A percentile compares a stretch with the other conserved stretches of the same genome.
These are phyloP conservation scores for Plasmodium knowlesi DNA, from an alignment of 169 alveolate species.

Conservation along the genomic window DNA sequence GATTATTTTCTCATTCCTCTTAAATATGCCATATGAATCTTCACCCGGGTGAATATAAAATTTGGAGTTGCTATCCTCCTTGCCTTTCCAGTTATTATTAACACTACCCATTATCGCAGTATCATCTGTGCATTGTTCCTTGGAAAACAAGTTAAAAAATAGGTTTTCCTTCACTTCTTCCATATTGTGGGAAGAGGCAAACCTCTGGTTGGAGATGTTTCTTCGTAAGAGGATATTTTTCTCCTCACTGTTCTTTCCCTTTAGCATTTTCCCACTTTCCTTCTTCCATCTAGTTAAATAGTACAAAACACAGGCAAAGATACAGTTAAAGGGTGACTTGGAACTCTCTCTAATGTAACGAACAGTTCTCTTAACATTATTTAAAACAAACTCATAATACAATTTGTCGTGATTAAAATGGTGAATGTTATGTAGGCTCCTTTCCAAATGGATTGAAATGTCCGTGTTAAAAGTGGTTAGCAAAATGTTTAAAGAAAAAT, in stretches of 20 bases:
- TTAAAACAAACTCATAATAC: slow-evolving; percentile 40
- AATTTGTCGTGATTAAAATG: slow-evolving; percentile 25
- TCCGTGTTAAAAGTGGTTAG: slow-evolving; percentile 51
- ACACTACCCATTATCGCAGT: neutral
- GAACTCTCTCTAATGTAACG: neutral
- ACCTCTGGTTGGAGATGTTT: neutral
- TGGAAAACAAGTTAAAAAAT: neutral
- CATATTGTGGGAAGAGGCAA: neutral
- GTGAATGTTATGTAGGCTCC: slow-evolving; percentile 14
- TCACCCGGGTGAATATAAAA: neutral
- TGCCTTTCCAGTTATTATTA: neutral
- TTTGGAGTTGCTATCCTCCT: neutral
- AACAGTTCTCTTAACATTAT: slow-evolving; percentile 21
- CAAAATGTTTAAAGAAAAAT: slow-evolving; percentile 53
- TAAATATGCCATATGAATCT: neutral
- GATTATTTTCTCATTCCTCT: neutral
- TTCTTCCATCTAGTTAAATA: slow-evolving; percentile 17
- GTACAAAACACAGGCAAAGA: slow-evolving; percentile 31
- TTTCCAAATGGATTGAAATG: slow-evolving; percentile 60
- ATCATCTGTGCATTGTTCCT: neutral
- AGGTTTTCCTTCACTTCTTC: neutral
- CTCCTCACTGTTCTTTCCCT: neutral
- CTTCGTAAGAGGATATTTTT: neutral
- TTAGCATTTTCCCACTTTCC: slow-evolving; percentile 2
- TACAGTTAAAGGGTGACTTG: slow-evolving; percentile 60